Conservation (phyloP, 805 yeast genomes). For the Priceomyces medius region DNA sequence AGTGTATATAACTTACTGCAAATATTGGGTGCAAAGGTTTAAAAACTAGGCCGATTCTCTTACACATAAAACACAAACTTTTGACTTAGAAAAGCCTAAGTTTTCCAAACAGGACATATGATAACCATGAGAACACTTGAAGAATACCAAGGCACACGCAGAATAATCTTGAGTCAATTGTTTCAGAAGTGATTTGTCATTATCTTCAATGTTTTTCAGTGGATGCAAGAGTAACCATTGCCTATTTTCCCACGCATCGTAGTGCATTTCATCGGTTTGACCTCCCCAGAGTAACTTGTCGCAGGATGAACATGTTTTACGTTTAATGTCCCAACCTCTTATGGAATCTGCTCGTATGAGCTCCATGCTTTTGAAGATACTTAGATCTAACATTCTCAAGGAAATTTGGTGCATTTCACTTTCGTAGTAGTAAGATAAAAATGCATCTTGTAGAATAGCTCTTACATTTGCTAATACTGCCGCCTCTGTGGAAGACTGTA, state of each 20-base stretch:
- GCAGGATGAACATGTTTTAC: constrained; percentile 69
- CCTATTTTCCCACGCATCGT: constrained; percentile 57
- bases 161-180: constrained; percentile 9
- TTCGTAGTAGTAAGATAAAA: constrained; percentile 64
- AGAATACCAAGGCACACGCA: constrained; percentile 46
- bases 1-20: no score
- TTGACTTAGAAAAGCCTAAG: constrained; percentile 26
- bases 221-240: constrained; percentile 13
- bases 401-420: constrained; percentile 52
- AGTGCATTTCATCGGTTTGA: constrained; percentile 48
- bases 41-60: not conserved
- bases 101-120: constrained; percentile 56
- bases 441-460: constrained; percentile 59
- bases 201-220: not conserved
- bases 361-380: constrained; percentile 49
- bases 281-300: constrained; percentile 73
- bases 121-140: constrained; percentile 67
- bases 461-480: constrained; percentile 61
- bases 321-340: constrained; percentile 58
- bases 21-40: no score
- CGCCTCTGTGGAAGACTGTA: constrained; percentile 46
- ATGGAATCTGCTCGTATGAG: constrained; percentile 40
- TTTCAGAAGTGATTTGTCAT: not conserved
- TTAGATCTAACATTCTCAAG: constrained; percentile 54
- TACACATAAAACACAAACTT: constrained; percentile 25